Percentiles rank a stretch among this genome's conserved stretches.
Evolutionary conservation across 2,329 filamentous ascomycete genomes (phyloP).

Genomic region (Pseudocercospora fuligena): DNA sequence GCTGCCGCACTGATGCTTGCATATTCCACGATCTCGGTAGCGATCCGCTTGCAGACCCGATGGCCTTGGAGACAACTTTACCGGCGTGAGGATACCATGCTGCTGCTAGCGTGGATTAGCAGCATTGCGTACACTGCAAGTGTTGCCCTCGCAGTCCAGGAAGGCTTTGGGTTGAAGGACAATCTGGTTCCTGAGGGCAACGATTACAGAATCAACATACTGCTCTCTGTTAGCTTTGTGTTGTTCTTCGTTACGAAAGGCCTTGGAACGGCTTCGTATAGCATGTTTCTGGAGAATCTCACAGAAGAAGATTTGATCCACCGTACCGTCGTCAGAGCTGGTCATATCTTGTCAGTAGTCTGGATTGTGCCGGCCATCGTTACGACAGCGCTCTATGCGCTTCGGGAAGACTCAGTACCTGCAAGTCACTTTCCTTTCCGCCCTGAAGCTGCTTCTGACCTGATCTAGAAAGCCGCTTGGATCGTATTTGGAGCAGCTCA

Average conservation of each 20-base stretch:
- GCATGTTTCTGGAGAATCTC: constrained; percentile 8
- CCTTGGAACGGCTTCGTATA: constrained; percentile 8
- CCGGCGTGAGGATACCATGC: not conserved
- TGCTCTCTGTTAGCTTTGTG: constrained; percentile 7
- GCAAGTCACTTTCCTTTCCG: not conserved
- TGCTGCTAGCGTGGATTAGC: not conserved
- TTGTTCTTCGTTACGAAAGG: constrained; percentile 9
- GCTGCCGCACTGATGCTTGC: constrained; percentile 9
- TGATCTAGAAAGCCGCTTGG: constrained; percentile 1
- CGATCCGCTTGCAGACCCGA: constrained; percentile 10
- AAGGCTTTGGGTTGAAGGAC: not conserved
- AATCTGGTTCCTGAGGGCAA: not conserved
- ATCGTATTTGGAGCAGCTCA: constrained; percentile 7
- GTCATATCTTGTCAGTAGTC: not conserved
- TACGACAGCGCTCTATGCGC: not conserved
- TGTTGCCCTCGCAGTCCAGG: not conserved
- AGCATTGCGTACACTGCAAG: constrained; percentile 10
- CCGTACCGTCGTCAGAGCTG: not conserved
- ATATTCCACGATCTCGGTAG: constrained; percentile 10
- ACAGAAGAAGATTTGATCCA: constrained; percentile 3
- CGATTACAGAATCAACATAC: not conserved
- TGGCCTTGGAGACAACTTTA: constrained; percentile 8
- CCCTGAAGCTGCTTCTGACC: not conserved
- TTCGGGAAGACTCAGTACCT: not conserved
- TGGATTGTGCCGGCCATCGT: constrained; percentile 9